phyloP scores from a whole-genome alignment of 2,329 filamentous ascomycete species.

The Talaromyces sp. region DNA sequence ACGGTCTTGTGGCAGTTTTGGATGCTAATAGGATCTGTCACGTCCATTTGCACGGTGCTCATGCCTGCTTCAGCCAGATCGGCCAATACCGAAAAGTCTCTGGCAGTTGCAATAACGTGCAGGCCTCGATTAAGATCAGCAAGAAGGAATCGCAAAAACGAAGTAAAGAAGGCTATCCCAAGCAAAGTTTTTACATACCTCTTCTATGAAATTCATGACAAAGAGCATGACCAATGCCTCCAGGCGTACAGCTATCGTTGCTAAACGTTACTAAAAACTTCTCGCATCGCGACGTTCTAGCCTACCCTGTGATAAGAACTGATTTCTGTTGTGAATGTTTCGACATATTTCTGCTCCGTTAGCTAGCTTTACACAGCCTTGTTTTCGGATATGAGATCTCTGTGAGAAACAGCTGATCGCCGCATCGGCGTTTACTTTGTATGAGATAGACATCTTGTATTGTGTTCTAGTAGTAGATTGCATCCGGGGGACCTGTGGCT shows the following conservation, averaged over 20 bases:
- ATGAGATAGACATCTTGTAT: background rate
- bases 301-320: slow-evolving; percentile 7
- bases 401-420: background rate
- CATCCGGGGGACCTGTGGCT: background rate
- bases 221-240: slow-evolving; percentile 1
- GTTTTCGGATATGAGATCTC: background rate
- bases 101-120: background rate
- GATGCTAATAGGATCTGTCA: slow-evolving; percentile 1
- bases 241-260: slow-evolving; percentile 1
- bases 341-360: background rate
- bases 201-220: slow-evolving; percentile 3
- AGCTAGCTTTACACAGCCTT: background rate
- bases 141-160: background rate
- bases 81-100: background rate
- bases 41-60: slow-evolving; percentile 4
- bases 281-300: background rate
- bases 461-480: background rate
- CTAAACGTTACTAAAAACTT: background rate
- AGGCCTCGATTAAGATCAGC: slow-evolving; percentile 2
- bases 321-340: background rate
- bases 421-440: background rate
- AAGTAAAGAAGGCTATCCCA: background rate
- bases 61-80: background rate
- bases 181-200: background rate
- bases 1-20: slow-evolving; percentile 1